A percentile compares a stretch with the other conserved stretches of the same genome.
Evolutionary conservation across 495 filamentous ascomycete genomes (phyloP).

Genomic region (Aspergillus conjunctus): DNA sequence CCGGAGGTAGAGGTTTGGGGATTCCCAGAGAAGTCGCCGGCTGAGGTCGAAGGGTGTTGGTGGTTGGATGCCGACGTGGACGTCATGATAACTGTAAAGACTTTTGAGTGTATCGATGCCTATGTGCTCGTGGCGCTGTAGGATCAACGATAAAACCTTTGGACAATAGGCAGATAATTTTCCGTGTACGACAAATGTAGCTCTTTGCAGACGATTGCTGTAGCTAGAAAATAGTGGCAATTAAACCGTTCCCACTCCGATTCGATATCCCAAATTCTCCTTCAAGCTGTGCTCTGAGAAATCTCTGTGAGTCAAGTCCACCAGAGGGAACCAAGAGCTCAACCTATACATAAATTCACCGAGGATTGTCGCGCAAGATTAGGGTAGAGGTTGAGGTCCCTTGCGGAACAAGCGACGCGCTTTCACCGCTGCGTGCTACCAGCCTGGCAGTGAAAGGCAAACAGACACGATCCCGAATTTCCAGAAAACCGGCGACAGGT

Average conservation of each 20-base stretch:
- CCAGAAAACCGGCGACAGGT: neutral
- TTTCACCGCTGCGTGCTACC: slow-evolving; percentile 1
- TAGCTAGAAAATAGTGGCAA: too few species aligned
- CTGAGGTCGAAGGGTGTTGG: slow-evolving; percentile 38
- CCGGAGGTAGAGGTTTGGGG: slow-evolving; percentile 32
- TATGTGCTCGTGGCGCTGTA: too few species aligned
- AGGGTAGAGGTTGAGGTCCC: neutral
- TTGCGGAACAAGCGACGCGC: slow-evolving; percentile 8
- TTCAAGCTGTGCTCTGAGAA: too few species aligned
- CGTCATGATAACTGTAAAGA: slow-evolving; percentile 28
- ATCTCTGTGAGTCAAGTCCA: too few species aligned
- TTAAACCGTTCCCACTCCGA: too few species aligned
- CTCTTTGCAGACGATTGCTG: too few species aligned
- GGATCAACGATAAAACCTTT: too few species aligned
- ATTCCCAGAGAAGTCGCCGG: slow-evolving; percentile 32
- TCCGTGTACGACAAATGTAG: too few species aligned
- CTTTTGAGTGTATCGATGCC: neutral
- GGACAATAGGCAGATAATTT: too few species aligned
- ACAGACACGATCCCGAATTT: neutral
- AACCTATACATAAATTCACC: neutral
- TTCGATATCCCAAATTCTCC: too few species aligned
- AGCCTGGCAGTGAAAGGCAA: slow-evolving; percentile 8
- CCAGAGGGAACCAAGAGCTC: neutral
- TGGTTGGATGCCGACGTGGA: slow-evolving; percentile 36
- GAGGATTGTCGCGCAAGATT: neutral